A percentile compares a stretch with the other conserved stretches of the same genome.
Conservation (phyloP, 805 yeast species). For the Saccharomyces kudriavzevii region DNA sequence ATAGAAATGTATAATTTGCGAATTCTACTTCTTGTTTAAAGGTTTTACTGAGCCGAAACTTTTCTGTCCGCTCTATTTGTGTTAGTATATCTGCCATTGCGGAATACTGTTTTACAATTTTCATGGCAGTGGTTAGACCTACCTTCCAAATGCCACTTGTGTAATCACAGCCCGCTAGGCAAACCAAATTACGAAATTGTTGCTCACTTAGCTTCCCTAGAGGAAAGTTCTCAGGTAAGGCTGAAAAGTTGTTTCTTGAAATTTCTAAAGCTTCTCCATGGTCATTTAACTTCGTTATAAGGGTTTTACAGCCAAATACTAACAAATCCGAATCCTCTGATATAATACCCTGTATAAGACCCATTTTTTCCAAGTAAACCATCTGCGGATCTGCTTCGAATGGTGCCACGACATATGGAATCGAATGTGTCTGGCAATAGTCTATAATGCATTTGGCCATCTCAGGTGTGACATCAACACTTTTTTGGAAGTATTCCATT, state of each 20-base stretch:
- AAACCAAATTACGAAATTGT: constrained; percentile 67
- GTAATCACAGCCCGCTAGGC: constrained; percentile 89
- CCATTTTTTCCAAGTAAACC: constrained; percentile 72
- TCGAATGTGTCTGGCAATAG: constrained; percentile 46
- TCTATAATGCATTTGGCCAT: constrained; percentile 82
- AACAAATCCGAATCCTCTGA: constrained; percentile 90
- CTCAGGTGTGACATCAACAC: constrained; percentile 76
- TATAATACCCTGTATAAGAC: constrained; percentile 71
- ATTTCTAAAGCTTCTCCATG: constrained; percentile 60
- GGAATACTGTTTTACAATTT: constrained; percentile 40
- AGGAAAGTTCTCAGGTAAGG: constrained; percentile 38
- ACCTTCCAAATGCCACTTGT: constrained; percentile 74
- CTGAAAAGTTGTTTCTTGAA: constrained; percentile 41
- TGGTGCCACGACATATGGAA: constrained; percentile 84
- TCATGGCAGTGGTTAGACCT: constrained; percentile 70
- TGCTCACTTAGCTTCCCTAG: constrained; percentile 43
- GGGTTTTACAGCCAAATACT: constrained; percentile 68
- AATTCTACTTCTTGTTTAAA: constrained; percentile 50
- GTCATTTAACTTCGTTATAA: constrained; percentile 75
- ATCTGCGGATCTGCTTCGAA: constrained; percentile 96
- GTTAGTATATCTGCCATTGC: constrained; percentile 45
- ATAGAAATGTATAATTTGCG: constrained; percentile 73
- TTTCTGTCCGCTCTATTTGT: constrained; percentile 51
- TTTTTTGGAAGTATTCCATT: constrained; percentile 55
- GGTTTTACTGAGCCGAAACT: constrained; percentile 41